Conservation (phyloP, 345 rosid genomes). For the Cardamine resedifolia region DNA sequence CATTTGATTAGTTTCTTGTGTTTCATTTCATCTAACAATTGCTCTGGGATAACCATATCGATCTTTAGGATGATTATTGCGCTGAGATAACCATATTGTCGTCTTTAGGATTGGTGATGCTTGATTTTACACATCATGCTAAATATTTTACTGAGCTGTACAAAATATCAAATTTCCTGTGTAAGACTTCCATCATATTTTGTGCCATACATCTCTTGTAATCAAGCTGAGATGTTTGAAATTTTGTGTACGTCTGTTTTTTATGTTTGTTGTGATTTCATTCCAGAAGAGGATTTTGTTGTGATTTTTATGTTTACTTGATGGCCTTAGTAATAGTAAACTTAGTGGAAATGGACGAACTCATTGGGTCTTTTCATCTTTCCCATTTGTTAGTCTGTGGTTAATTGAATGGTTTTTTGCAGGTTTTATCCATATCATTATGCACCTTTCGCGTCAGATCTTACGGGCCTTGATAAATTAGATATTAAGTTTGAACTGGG, state of each 20-base stretch:
- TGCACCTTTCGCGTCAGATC: slow-evolving; percentile 99
- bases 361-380: slow-evolving; percentile 7
- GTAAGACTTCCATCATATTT: neutral
- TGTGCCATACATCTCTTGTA: neutral
- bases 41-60: too few relatives aligned
- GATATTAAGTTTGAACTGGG: slow-evolving; percentile 72
- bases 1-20: slow-evolving; percentile 6
- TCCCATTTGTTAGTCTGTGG: neutral
- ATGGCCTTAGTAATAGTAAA: slow-evolving; percentile 9
- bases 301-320: too few relatives aligned
- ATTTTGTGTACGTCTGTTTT: neutral
- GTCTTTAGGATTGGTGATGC: slow-evolving; percentile 1
- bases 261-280: neutral
- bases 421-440: slow-evolving; percentile 98
- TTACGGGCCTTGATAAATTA: slow-evolving; percentile 70
- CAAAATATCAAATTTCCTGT: neutral
- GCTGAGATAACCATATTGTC: neutral
- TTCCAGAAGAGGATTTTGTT: neutral
- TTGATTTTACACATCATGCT: neutral
- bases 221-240: neutral
- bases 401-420: slow-evolving; percentile 31
- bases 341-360: slow-evolving; percentile 4
- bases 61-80: neutral
- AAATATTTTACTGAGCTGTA: neutral
- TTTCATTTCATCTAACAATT: neutral